Conservation (phyloP, 352 stramenopile species). For the Aphanomyces stellatus region DNA sequence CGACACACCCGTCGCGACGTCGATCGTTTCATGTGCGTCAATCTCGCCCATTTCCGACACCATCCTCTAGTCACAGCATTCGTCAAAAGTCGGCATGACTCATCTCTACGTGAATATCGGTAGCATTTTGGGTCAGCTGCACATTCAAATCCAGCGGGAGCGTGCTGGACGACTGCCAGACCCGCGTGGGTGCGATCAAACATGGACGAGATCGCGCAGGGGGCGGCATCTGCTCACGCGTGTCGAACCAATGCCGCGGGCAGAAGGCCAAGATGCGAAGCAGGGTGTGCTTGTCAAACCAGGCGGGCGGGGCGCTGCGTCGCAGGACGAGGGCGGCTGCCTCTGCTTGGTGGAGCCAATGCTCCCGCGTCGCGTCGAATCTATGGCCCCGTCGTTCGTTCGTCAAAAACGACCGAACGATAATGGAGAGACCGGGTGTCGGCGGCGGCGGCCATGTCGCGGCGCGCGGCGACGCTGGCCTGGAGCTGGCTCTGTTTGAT, state of each 20-base stretch:
- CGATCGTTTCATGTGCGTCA: not conserved
- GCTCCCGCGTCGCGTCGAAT: conserved; percentile 18
- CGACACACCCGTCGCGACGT: not conserved
- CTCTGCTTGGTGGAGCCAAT: conserved; percentile 30
- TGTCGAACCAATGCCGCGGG: conserved; percentile 50
- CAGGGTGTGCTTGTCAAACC: conserved; percentile 28
- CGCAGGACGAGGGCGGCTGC: conserved; percentile 28
- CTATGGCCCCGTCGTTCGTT: not conserved
- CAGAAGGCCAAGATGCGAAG: conserved; percentile 44
- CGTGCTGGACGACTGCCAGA: conserved; percentile 27
- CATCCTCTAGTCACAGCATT: not conserved
- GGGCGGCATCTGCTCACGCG: not conserved
- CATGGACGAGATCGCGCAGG: not conserved
- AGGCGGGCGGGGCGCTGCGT: conserved; percentile 23
- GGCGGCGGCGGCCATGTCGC: not conserved
- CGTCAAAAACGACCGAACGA: not conserved
- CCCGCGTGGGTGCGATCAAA: conserved; percentile 23
- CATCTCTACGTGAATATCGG: not conserved
- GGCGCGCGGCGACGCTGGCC: not conserved
- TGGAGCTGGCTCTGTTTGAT: not conserved
- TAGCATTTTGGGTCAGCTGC: not conserved
- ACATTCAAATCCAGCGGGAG: conserved; percentile 25
- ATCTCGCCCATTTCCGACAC: not conserved
- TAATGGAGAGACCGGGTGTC: conserved; percentile 3
- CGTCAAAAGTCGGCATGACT: not conserved